Evolutionary conservation across 805 yeast genomes (phyloP).

Genomic region (Peterozyma xylosa): DNA sequence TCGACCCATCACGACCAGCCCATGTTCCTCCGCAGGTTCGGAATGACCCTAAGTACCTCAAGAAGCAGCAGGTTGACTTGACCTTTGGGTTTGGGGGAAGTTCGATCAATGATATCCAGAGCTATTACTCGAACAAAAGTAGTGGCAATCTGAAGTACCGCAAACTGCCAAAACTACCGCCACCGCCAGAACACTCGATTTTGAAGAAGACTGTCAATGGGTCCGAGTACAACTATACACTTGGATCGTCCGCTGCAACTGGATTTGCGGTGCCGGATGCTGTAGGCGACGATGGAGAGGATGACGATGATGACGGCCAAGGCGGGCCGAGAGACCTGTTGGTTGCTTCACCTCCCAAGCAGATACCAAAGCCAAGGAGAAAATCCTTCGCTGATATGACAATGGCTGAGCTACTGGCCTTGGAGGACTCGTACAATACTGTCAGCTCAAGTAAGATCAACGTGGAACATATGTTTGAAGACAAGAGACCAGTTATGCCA

Average conservation of each 20-base stretch:
- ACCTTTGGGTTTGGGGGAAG: slow-evolving; percentile 19
- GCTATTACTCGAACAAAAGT: slow-evolving; percentile 7
- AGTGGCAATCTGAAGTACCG: slow-evolving; percentile 14
- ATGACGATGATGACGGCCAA: slow-evolving; percentile 1
- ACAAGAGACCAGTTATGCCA: no score
- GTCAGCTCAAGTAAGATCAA: slow-evolving; percentile 29
- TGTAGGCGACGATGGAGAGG: slow-evolving; percentile 7
- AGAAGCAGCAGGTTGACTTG: slow-evolving; percentile 6
- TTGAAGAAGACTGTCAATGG: slow-evolving; percentile 22
- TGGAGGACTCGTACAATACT: slow-evolving; percentile 42
- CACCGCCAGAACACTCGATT: slow-evolving; percentile 29
- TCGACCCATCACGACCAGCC: slow-evolving; percentile 13
- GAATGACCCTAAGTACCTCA: slow-evolving; percentile 5
- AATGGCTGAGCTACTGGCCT: slow-evolving; percentile 43
- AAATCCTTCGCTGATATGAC: slow-evolving; percentile 46
- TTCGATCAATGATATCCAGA: slow-evolving; percentile 10
- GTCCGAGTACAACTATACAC: not conserved
- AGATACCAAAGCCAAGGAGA: slow-evolving; percentile 19
- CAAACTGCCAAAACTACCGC: slow-evolving; percentile 10
- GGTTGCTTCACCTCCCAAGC: no score
- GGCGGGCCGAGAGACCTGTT: not conserved
- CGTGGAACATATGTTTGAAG: slow-evolving; percentile 11
- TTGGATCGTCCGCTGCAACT: not conserved
- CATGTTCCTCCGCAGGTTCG: slow-evolving; percentile 13
- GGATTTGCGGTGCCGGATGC: slow-evolving; percentile 14